Percentiles rank a stretch among this genome's conserved stretches.
Conservation (phyloP, 1,284 basidiomycete species). For the Termitomyces sp. region DNA sequence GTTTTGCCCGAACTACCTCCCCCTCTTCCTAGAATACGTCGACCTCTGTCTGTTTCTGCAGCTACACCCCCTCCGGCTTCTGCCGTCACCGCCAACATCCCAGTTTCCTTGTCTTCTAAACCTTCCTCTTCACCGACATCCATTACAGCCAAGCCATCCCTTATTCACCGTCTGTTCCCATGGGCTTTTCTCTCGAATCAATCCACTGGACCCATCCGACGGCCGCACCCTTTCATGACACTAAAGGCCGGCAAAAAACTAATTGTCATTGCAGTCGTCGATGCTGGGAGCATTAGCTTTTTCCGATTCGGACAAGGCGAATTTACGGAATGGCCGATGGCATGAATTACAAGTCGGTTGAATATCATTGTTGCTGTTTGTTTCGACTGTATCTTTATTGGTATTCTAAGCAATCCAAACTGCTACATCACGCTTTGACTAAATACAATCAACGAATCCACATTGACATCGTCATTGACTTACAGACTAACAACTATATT, state of each 20-base stretch:
- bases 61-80: conserved; percentile 6
- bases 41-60: conserved; percentile 18
- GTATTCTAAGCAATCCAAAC: background rate
- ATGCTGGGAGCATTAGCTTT: conserved; percentile 86
- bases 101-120: conserved; percentile 4
- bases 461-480: background rate
- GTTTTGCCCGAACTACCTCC: conserved; percentile 53
- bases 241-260: conserved; percentile 85
- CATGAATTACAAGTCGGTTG: conserved; percentile 16
- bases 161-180: conserved; percentile 24
- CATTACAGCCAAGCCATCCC: conserved; percentile 2
- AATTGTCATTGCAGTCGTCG: conserved; percentile 86
- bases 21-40: conserved; percentile 46
- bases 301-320: conserved; percentile 84
- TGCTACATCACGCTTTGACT: background rate
- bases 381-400: background rate
- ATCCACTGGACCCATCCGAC: conserved; percentile 23
- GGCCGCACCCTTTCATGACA: conserved; percentile 64
- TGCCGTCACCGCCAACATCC: background rate
- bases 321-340: conserved; percentile 79
- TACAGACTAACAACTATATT: background rate
- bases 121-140: background rate
- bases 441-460: background rate
- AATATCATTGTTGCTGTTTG: background rate
- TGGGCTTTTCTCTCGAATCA: conserved; percentile 30